A percentile compares a stretch with the other conserved stretches of the same genome.
These are phyloP conservation scores for Alopecurus myosuroides DNA, from an alignment of 176 grass and related monocot genomes.

Conservation along the genomic window DNA sequence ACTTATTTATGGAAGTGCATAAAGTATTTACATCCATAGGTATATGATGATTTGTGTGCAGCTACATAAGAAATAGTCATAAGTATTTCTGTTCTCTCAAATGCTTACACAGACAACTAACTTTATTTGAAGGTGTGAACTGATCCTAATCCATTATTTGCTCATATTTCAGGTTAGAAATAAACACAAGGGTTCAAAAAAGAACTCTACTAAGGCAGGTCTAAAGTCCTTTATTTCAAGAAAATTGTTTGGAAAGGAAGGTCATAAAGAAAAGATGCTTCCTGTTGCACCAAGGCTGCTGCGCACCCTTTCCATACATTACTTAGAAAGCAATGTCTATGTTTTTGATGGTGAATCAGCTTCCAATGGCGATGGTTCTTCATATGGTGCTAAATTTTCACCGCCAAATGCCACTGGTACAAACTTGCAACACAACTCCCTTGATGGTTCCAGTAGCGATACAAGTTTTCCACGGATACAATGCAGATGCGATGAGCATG, in stretches of 20 bases:
- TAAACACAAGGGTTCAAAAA: slow-evolving; percentile 53
- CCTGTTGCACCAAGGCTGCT: slow-evolving; percentile 75
- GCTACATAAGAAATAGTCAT: not conserved
- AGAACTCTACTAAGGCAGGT: slow-evolving; percentile 45
- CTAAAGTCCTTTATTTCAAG: slow-evolving; percentile 70
- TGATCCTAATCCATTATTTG: slow-evolving; percentile 24
- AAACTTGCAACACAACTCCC: not conserved
- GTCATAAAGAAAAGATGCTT: slow-evolving; percentile 80
- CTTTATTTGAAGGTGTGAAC: not conserved
- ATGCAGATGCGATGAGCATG: not conserved
- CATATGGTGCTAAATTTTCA: not conserved
- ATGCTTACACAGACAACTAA: not conserved
- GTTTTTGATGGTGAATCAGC: slow-evolving; percentile 38
- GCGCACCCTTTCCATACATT: slow-evolving; percentile 86
- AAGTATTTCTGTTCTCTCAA: slow-evolving; percentile 5
- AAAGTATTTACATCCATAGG: not conserved
- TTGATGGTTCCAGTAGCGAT: slow-evolving; percentile 6
- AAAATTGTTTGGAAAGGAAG: slow-evolving; percentile 60
- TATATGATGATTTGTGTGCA: not conserved
- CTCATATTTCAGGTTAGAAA: slow-evolving; percentile 38
- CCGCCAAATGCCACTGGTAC: not conserved
- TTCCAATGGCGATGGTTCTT: slow-evolving; percentile 24
- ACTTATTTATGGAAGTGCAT: not conserved
- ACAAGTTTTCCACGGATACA: not conserved
- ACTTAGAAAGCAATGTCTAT: slow-evolving; percentile 73